phyloP scores from a whole-genome alignment of 2,329 filamentous ascomycete genomes.

The Blumeriella jaapii region DNA sequence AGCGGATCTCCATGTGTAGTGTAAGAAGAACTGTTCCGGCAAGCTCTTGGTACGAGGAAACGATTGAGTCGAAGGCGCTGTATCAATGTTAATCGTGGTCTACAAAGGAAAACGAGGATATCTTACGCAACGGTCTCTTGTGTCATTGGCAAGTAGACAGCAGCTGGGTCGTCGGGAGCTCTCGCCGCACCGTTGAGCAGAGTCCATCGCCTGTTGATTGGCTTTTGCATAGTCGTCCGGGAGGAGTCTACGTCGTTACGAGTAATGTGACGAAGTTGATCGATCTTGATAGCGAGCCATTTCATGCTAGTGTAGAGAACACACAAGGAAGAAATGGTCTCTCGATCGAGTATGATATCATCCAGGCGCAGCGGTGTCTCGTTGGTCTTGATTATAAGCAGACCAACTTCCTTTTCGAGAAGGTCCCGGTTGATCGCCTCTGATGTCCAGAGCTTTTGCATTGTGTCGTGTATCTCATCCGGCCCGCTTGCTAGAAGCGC shows the following conservation, averaged over 20 bases:
- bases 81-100: conserved; percentile 2
- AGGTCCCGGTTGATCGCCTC: conserved; percentile 43
- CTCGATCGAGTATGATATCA: conserved; percentile 82
- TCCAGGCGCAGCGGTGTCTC: conserved; percentile 56
- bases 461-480: conserved; percentile 61
- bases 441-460: conserved; percentile 53
- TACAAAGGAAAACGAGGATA: neutral
- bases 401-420: conserved; percentile 49
- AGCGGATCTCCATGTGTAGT: conserved; percentile 79
- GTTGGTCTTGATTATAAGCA: conserved; percentile 45
- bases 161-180: conserved; percentile 46
- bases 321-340: conserved; percentile 74
- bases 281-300: conserved; percentile 80
- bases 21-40: conserved; percentile 70
- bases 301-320: conserved; percentile 96
- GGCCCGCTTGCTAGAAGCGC: conserved; percentile 59
- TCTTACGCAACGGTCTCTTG: conserved; percentile 69
- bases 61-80: conserved; percentile 76
- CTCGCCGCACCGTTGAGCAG: conserved; percentile 55
- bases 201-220: conserved; percentile 64
- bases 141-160: conserved; percentile 80
- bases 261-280: conserved; percentile 73
- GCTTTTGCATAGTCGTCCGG: conserved; percentile 26
- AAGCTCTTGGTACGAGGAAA: conserved; percentile 72
- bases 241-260: conserved; percentile 57